These are phyloP conservation scores for Monosiga brevicollis DNA, from an alignment of 78 protist species.

Conservation along the genomic window DNA sequence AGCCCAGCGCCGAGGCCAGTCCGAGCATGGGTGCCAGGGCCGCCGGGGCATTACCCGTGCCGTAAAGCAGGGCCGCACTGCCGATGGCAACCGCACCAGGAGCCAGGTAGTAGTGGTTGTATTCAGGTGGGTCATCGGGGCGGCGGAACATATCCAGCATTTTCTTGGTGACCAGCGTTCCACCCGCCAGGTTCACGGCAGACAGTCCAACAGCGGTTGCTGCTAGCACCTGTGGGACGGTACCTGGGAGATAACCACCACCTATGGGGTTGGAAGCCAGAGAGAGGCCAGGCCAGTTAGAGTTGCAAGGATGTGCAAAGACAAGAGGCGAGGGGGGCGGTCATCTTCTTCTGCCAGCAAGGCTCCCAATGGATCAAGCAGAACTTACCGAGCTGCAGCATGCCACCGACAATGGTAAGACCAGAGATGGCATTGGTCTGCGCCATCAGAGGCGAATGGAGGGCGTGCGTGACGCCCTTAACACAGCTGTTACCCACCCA, in stretches of 20 bases:
- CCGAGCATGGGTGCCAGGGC: background rate
- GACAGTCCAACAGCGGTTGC: constrained; percentile 68
- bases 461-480: constrained; percentile 94
- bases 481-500: constrained; percentile 76
- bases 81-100: background rate
- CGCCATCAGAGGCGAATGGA: constrained; percentile 96
- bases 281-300: too few relatives aligned
- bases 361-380: too few relatives aligned
- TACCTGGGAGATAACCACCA: constrained; percentile 38
- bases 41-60: background rate
- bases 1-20: background rate
- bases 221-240: constrained; percentile 36
- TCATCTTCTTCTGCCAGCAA: too few relatives aligned
- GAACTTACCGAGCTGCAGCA: constrained; percentile 49
- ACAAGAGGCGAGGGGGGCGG: too few relatives aligned
- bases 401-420: constrained; percentile 85
- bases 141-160: constrained; percentile 91
- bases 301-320: too few relatives aligned
- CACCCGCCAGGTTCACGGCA: constrained; percentile 89
- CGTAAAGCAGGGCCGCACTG: background rate
- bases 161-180: constrained; percentile 87
- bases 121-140: background rate
- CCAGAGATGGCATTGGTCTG: constrained; percentile 96
- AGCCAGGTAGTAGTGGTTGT: background rate
- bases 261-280: constrained; percentile 45